Base-by-base conservation (phyloP, 176 grass and related monocot species). In the Carex littledalei region DNA sequence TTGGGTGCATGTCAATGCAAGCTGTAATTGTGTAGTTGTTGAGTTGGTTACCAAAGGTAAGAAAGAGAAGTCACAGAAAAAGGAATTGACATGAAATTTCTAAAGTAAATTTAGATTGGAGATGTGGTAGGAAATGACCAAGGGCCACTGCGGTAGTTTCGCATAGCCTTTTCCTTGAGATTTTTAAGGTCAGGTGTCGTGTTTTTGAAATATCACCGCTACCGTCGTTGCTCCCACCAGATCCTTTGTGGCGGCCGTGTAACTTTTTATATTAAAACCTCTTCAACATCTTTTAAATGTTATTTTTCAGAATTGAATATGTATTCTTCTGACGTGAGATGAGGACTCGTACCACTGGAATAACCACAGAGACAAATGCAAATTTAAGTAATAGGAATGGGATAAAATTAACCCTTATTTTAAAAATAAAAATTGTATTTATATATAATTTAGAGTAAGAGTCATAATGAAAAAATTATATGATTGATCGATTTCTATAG, bases 161-260 rank as follows among this genome's bases (percentile, higher is more conserved):
- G 86, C 13, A 58, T 75, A 74, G 87, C 67, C 76, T 96, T 95
- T 94, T 95, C 89, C 56, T 9, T 12, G 63, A 90, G 91, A 96
- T 91, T 96, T 97, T 94, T 94, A 92, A 92, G 88, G 94, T 94
- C 82, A 85, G 47, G 55, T 78, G 91, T 97, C 94, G 71, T 85
- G 86, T 84, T 84, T 81, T 53, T 4, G 21, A 65, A 73, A 73
- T 86, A 92, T 86, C 88, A 82, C 79, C 82, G 49, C 87, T 87
- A 68, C 85, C 86, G 84, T 84, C 12, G 66, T 83, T 86, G 77
- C 79, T 84, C 2, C 31, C 57, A 9, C 18, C 14, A 55, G 22
- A 77, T 77, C 22, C 3, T 3, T 32, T 77, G 73, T 77, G 73
- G 1, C 49, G 21, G 6, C 24, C 18, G 37, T 43, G 67, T 71